Percentiles rank a stretch among this genome's conserved stretches.
Evolutionary conservation across 2,329 filamentous ascomycete species (phyloP).

Genomic region (Leptographium galeiforme): DNA sequence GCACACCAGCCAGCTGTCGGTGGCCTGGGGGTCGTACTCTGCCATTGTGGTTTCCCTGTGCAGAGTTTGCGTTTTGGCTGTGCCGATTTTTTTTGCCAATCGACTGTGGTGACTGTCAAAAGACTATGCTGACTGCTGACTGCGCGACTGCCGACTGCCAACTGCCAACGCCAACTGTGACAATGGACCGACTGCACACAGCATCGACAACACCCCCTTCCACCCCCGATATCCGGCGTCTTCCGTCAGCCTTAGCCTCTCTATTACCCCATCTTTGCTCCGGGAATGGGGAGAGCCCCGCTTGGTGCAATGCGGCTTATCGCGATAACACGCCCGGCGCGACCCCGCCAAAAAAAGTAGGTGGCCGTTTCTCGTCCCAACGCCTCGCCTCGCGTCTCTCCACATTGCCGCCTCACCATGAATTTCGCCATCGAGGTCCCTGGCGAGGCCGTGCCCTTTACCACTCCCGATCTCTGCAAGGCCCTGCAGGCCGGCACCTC

Average conservation of each 20-base stretch:
- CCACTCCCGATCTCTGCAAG: conserved; percentile 47
- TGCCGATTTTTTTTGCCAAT: no score
- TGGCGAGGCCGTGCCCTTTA: conserved; percentile 66
- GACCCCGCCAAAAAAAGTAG: not conserved
- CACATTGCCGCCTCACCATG: conserved; percentile 29
- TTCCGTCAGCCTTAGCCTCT: no score
- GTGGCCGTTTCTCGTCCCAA: not conserved
- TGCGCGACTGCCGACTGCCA: no score
- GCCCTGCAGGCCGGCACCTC: conserved; percentile 52
- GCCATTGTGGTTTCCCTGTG: no score
- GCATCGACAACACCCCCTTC: no score
- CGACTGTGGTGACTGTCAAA: no score
- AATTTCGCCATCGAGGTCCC: conserved; percentile 63
- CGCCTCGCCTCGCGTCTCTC: not conserved
- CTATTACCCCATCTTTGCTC: not conserved
- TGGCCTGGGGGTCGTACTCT: conserved; percentile 6
- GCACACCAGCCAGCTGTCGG: conserved; percentile 39
- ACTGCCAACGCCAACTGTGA: no score
- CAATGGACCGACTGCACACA: no score
- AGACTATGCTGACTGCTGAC: no score
- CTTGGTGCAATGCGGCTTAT: not conserved
- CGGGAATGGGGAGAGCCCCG: not conserved
- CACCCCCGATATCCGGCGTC: no score
- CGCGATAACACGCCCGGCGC: no score
- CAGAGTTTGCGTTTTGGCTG: no score